These are phyloP conservation scores for Solanum appendiculatum DNA, from an alignment of 257 asterid species.

Conservation along the genomic window DNA sequence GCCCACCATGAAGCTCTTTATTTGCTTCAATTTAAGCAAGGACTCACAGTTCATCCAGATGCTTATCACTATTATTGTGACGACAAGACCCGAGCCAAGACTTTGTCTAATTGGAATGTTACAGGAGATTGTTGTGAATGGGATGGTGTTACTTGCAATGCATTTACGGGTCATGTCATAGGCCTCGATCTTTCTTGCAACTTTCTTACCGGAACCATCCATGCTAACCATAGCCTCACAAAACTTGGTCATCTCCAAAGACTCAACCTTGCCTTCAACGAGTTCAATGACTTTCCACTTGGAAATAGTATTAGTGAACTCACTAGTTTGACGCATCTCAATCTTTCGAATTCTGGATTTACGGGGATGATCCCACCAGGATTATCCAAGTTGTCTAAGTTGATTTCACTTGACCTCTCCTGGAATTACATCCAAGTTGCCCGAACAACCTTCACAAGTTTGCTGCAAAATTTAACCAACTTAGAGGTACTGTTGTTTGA, in stretches of 20 bases:
- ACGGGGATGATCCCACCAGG: background rate
- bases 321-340: background rate
- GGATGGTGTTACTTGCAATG: background rate
- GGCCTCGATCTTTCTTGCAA: background rate
- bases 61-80: background rate
- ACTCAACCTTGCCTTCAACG: background rate
- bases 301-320: background rate
- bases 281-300: background rate
- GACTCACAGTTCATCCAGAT: background rate
- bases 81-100: no score
- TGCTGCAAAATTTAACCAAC: background rate
- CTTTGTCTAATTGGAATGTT: background rate
- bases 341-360: background rate
- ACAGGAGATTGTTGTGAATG: background rate
- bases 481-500: background rate
- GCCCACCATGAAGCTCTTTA: background rate
- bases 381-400: background rate
- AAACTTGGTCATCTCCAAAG: background rate
- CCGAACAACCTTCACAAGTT: background rate
- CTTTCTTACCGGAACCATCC: rapidly evolving
- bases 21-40: background rate
- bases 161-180: background rate
- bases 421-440: background rate
- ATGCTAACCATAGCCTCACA: background rate
- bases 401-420: background rate